Evolutionary conservation across 805 yeast species (phyloP), one percentile per base, ranked within the genome.

Genomic region (Saturnispora gosingensis): DNA sequence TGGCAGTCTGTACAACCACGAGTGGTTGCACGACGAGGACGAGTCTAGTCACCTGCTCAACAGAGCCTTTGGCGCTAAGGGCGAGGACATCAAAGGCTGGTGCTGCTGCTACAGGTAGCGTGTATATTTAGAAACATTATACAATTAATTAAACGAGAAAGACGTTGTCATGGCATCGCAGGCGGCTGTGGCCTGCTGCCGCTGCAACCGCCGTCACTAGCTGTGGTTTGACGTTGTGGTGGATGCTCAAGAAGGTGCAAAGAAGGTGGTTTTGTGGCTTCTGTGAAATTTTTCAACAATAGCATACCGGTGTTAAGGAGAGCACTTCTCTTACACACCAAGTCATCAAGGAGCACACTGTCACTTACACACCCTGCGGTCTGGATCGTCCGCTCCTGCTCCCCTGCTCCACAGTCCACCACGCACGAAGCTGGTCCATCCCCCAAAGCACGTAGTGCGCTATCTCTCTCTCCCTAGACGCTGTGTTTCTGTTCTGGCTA

Each of bases 1-100:
- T 27, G 76, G 78, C 38, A 71, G 78, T 7, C 69, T 80, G 63
- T 66, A 75, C 45, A 68, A 72, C 30, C 84, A 80, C 61, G 73
- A 78, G 4, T 81, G 82, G 81, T 63, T 80, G n/a, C 54, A 53
- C 7, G 66, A 61, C 43, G 54, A 61, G 46, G 52, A 55, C 25
- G 53, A 53, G n/a, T 66, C 58, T 15, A 61, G 58, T 38, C 50
- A 47, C 9, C 5, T 30, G 34, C 45, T 66, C 15, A 59, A 58
- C 28, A 53, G 70, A 30, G 56, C 57, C 20, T 61, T 46, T 48
- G 71, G 71, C 1, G 39, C 60, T 10, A 56, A 58, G 28, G 72
- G 72, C 9, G 64, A 65, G 45, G 68, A 63, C 48, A 67, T 69
- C 25, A 53, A 54, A 36, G 72, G 72, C 10, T 55, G 52, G 50